phyloP scores from a whole-genome alignment of 1,139 yeast species.

The Wickerhamomyces sp. region DNA sequence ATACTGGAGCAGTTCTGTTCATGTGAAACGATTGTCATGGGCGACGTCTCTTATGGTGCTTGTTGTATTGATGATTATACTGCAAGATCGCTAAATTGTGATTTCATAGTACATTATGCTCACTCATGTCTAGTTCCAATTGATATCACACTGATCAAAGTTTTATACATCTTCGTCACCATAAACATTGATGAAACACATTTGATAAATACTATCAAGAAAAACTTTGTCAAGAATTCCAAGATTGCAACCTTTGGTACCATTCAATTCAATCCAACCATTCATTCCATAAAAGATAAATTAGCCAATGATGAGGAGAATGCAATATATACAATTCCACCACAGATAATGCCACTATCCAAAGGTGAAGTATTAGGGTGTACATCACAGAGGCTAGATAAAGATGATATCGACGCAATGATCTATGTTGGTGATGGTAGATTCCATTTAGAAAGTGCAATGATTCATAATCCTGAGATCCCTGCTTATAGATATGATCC shows the following conservation, averaged over 20 bases:
- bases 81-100: constrained; percentile 89
- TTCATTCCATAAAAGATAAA: constrained; percentile 69
- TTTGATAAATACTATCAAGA: constrained; percentile 66
- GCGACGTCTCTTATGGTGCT: constrained; percentile 98
- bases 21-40: constrained; percentile 92
- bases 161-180: constrained; percentile 91
- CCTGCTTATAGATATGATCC: constrained; percentile 96
- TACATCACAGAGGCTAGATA: constrained; percentile 77
- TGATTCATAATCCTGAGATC: constrained; percentile 93
- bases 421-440: constrained; percentile 95
- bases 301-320: constrained; percentile 42
- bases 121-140: constrained; percentile 97
- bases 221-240: constrained; percentile 60
- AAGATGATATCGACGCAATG: constrained; percentile 66
- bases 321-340: constrained; percentile 66
- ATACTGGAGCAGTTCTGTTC: constrained; percentile 86
- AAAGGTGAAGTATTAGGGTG: constrained; percentile 97
- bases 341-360: constrained; percentile 89
- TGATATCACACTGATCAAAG: constrained; percentile 85
- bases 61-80: constrained; percentile 97
- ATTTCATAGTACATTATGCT: constrained; percentile 92
- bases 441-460: constrained; percentile 90
- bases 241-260: constrained; percentile 86
- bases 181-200: constrained; percentile 84
- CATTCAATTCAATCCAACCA: constrained; percentile 92